Conservation (phyloP, 495 filamentous ascomycete species). For the Hyaloscypha finlandica region DNA sequence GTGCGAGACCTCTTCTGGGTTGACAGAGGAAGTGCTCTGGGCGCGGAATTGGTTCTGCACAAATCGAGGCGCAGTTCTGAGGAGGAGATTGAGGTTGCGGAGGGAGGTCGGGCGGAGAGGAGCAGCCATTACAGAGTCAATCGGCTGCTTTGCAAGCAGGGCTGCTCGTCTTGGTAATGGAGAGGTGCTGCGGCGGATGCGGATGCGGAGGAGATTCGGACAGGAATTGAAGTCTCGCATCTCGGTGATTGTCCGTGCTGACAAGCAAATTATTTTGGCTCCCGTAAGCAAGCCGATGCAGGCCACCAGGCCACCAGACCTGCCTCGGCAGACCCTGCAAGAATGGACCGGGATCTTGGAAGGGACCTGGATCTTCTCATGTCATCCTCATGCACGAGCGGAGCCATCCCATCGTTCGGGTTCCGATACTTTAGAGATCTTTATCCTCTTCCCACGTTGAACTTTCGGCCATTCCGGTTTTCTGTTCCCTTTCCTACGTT, state of each 20-base stretch:
- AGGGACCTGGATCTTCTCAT: background rate
- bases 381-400: slow-evolving; percentile 2
- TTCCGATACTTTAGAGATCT: background rate
- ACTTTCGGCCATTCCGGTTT: background rate
- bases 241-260: slow-evolving; percentile 10
- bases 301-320: background rate
- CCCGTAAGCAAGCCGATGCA: slow-evolving; percentile 16
- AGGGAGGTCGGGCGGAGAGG: slow-evolving; percentile 29
- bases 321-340: slow-evolving; percentile 11
- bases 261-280: slow-evolving; percentile 22
- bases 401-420: background rate
- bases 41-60: slow-evolving; percentile 44
- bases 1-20: slow-evolving; percentile 84
- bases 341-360: background rate
- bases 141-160: background rate
- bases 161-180: slow-evolving; percentile 2
- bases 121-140: slow-evolving; percentile 4
- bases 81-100: slow-evolving; percentile 34
- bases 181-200: background rate
- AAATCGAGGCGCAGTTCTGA: slow-evolving; percentile 30
- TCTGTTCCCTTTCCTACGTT: background rate
- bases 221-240: background rate
- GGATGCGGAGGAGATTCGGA: background rate
- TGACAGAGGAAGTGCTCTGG: slow-evolving; percentile 62
- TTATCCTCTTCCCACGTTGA: background rate